phyloP scores from a whole-genome alignment of 2,329 filamentous ascomycete genomes.

The Uncinocarpus reesii region DNA sequence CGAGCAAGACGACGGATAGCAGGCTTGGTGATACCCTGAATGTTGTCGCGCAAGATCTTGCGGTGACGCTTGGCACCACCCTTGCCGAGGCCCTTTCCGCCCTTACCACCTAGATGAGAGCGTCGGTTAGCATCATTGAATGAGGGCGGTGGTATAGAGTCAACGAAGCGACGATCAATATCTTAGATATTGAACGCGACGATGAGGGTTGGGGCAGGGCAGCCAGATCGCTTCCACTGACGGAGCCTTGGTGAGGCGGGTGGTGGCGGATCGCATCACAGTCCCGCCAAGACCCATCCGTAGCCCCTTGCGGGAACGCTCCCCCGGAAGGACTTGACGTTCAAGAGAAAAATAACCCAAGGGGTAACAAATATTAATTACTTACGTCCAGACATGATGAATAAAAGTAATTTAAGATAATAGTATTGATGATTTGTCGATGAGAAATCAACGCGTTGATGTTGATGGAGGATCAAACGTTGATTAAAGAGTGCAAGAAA shows the following conservation, averaged over 20 bases:
- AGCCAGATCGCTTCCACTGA: no score
- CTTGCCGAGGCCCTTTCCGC: conserved; percentile 96
- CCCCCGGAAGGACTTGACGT: no score
- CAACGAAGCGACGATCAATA: no score
- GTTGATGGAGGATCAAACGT: conserved; percentile 17
- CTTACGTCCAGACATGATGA: conserved; percentile 53
- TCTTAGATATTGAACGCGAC: no score
- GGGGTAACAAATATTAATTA: conserved; percentile 21
- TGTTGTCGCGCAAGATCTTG: conserved; percentile 99
- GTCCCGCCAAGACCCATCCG: conserved; percentile 5
- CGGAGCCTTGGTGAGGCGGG: not conserved
- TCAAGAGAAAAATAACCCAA: not conserved
- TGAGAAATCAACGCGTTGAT: conserved; percentile 1
- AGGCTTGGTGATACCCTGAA: conserved; percentile 98
- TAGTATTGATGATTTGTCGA: conserved; percentile 11
- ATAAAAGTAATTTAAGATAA: conserved; percentile 18
- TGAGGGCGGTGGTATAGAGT: no score
- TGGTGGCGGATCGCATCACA: not conserved
- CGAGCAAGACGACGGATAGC: conserved; percentile 96
- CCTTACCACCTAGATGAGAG: conserved; percentile 62
- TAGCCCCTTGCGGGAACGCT: conserved; percentile 9
- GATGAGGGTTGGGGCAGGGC: no score
- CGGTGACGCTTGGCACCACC: conserved; percentile 97
- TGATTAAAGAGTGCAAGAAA: conserved; percentile 14
- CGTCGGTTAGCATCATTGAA: conserved; percentile 11